Percentiles rank a stretch among this genome's conserved stretches.
Conservation (phyloP, 1,284 basidiomycete genomes). For the Meripilus lineatus region DNA sequence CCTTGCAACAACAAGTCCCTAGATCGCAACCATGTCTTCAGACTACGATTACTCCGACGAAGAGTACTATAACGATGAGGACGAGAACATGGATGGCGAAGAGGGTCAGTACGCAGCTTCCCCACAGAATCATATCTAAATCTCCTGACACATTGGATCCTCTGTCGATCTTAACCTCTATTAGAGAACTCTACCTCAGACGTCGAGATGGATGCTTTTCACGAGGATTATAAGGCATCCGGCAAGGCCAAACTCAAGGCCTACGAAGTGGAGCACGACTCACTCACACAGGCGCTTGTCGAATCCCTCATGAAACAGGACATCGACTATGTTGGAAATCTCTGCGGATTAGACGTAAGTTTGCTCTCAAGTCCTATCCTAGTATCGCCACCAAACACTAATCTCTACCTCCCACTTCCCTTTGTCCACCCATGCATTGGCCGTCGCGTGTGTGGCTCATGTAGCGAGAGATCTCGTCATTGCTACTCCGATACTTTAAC, state of each 20-base stretch:
- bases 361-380: neutral
- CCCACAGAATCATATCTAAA: too few species aligned
- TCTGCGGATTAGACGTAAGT: constrained; percentile 77
- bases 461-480: constrained; percentile 52
- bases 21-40: constrained; percentile 48
- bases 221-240: constrained; percentile 55
- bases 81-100: constrained; percentile 62
- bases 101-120: constrained; percentile 32
- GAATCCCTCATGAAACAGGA: constrained; percentile 74
- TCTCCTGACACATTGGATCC: too few species aligned
- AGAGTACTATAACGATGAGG: constrained; percentile 63
- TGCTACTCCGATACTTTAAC: constrained; percentile 80
- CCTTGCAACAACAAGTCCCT: neutral
- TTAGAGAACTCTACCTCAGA: constrained; percentile 43
- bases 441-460: neutral
- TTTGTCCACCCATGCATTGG: too few species aligned
- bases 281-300: constrained; percentile 69
- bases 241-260: constrained; percentile 59
- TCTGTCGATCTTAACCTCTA: constrained; percentile 19
- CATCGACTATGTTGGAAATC: constrained; percentile 78
- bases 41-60: constrained; percentile 70
- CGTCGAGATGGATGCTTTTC: constrained; percentile 59
- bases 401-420: constrained; percentile 1
- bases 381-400: neutral
- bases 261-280: constrained; percentile 75